Conservation (phyloP, 495 filamentous ascomycete species). For the Cryomyces minteri region DNA sequence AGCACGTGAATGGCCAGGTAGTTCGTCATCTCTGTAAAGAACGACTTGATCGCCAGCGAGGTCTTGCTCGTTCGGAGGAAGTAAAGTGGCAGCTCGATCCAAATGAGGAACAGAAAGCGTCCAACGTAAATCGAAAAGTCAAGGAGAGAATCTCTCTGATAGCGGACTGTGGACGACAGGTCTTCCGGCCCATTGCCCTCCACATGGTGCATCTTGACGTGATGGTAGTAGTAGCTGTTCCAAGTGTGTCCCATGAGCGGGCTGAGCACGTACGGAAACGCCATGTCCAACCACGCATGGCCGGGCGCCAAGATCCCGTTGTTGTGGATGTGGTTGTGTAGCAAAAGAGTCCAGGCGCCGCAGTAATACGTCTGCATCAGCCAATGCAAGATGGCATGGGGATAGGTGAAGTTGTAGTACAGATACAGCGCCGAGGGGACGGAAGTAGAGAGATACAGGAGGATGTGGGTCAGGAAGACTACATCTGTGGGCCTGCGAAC, state of each 20-base stretch:
- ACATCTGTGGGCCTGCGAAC: conserved; percentile 48
- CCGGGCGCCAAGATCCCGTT: conserved; percentile 35
- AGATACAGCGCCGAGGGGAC: conserved; percentile 47
- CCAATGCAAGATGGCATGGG: conserved; percentile 44
- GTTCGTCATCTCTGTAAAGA: conserved; percentile 36
- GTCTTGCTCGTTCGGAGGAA: conserved; percentile 39
- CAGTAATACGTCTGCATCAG: conserved; percentile 42
- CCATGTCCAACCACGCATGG: conserved; percentile 30
- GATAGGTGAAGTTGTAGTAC: conserved; percentile 42
- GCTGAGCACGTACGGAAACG: conserved; percentile 56
- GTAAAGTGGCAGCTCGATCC: conserved; percentile 58
- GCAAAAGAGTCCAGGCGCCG: conserved; percentile 61
- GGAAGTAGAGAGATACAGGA: conserved; percentile 49
- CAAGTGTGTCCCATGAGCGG: conserved; percentile 69
- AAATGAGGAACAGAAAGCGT: conserved; percentile 52
- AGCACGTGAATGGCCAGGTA: conserved; percentile 30
- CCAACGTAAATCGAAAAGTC: conserved; percentile 51
- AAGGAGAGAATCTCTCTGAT: conserved; percentile 46
- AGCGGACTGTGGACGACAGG: conserved; percentile 54
- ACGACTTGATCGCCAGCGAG: conserved; percentile 29
- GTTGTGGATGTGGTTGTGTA: conserved; percentile 69
- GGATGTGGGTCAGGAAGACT: conserved; percentile 57
- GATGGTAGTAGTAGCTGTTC: conserved; percentile 72
- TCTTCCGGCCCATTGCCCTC: conserved; percentile 66
- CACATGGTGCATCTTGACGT: conserved; percentile 72